A percentile compares a stretch with the other conserved stretches of the same genome.
Evolutionary conservation across 129 eudicot genomes (phyloP).

Genomic region (Arctium minus): DNA sequence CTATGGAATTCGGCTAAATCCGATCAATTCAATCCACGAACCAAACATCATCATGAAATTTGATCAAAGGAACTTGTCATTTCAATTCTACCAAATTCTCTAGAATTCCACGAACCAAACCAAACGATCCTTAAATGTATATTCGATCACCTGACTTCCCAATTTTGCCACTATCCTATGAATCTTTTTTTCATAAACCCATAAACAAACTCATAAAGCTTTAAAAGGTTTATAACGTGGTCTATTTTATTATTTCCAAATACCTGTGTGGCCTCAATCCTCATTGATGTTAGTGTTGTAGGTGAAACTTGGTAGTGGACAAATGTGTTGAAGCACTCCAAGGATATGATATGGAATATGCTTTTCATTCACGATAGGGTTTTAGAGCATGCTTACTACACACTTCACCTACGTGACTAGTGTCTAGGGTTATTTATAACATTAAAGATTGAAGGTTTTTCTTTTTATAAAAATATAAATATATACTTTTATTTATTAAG

Average conservation of each 20-base stretch:
- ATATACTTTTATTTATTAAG: too few species aligned
- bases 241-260: neutral
- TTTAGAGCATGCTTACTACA: neutral
- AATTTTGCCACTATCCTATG: neutral
- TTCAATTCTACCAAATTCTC: too few species aligned
- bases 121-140: too few species aligned
- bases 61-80: too few species aligned
- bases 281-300: neutral
- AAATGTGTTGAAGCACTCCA: neutral
- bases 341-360: neutral
- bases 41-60: too few species aligned
- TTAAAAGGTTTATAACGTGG: neutral
- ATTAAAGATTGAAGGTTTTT: too few species aligned
- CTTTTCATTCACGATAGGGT: neutral
- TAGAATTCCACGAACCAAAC: too few species aligned
- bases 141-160: neutral
- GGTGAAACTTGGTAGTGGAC: neutral
- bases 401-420: neutral
- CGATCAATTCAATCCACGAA: too few species aligned
- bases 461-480: too few species aligned
- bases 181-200: neutral
- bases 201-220: neutral
- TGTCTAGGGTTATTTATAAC: neutral
- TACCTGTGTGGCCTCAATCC: neutral
- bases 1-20: too few species aligned